Evolutionary conservation across 306 rosid species (phyloP).

Genomic region (Neltuma alba): DNA sequence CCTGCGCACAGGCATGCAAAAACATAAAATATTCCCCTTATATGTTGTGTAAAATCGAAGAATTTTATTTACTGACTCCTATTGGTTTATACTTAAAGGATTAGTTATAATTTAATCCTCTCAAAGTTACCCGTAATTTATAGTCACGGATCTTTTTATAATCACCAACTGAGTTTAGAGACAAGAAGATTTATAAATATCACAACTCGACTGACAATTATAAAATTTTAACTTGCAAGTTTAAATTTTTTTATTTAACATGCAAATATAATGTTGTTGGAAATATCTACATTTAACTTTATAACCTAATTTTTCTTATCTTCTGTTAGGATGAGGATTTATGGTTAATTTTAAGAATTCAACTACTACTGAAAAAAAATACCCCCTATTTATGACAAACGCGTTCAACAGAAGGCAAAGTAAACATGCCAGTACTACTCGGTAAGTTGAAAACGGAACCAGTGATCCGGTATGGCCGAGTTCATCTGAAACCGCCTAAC

Average conservation of each 20-base stretch:
- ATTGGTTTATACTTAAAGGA: neutral
- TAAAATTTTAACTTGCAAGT: too few species aligned
- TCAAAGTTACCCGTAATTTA: neutral
- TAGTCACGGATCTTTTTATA: neutral
- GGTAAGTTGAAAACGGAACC: neutral
- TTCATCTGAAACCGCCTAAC: neutral
- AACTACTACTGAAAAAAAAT: neutral
- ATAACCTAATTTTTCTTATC: too few species aligned
- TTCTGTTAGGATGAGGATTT: neutral
- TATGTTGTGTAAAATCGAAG: neutral
- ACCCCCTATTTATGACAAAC: conserved; percentile 9
- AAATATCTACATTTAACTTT: too few species aligned
- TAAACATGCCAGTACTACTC: neutral
- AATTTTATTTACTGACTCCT: neutral
- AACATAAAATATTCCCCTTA: neutral
- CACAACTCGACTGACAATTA: too few species aligned
- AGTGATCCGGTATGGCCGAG: neutral
- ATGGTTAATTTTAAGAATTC: neutral
- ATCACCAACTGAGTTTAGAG: too few species aligned
- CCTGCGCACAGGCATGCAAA: neutral
- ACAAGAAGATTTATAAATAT: too few species aligned
- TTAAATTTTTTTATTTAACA: too few species aligned
- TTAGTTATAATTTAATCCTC: neutral
- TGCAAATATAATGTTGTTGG: too few species aligned
- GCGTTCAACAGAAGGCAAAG: neutral